These are phyloP conservation scores for Ustilago xerochloae DNA, from an alignment of 1,284 basidiomycete species.

Conservation along the genomic window DNA sequence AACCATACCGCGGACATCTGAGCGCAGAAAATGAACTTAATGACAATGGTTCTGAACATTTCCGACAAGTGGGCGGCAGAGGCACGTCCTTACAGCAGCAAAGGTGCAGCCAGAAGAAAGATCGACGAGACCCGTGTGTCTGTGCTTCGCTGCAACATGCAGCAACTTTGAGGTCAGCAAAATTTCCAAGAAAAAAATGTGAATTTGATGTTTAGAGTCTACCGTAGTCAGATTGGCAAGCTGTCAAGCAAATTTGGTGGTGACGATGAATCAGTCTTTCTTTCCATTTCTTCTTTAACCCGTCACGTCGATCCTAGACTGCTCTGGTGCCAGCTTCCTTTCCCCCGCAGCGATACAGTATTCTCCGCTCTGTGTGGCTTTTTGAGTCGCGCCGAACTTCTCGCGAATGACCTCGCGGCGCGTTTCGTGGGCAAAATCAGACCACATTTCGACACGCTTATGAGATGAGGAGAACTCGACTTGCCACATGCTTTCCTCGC, in stretches of 20 bases:
- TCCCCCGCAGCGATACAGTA: slow-evolving; percentile 6
- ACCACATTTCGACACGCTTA: slow-evolving; percentile 14
- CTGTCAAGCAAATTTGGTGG: no score
- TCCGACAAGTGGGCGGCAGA: slow-evolving; percentile 3
- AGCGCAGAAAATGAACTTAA: background rate
- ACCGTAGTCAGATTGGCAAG: no score
- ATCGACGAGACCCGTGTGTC: slow-evolving; percentile 15
- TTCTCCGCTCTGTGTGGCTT: background rate
- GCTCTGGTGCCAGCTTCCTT: background rate
- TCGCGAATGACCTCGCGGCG: background rate
- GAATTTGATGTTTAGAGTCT: no score
- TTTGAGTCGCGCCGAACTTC: slow-evolving; percentile 5
- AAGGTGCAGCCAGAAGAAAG: background rate
- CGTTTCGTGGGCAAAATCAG: slow-evolving; percentile 22
- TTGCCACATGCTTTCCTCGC: background rate
- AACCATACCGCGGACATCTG: background rate
- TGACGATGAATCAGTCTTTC: background rate
- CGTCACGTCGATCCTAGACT: slow-evolving; percentile 18
- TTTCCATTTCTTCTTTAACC: background rate
- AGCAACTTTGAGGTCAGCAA: background rate
- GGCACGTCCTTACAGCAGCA: background rate
- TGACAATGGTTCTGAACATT: background rate
- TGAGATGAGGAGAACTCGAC: background rate
- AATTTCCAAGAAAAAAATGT: background rate
- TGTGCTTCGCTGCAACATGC: background rate